Percentiles rank a stretch among this genome's conserved stretches.
Evolutionary conservation across 2,329 filamentous ascomycete species (phyloP).

Genomic region (Colletotrichum orbiculare): DNA sequence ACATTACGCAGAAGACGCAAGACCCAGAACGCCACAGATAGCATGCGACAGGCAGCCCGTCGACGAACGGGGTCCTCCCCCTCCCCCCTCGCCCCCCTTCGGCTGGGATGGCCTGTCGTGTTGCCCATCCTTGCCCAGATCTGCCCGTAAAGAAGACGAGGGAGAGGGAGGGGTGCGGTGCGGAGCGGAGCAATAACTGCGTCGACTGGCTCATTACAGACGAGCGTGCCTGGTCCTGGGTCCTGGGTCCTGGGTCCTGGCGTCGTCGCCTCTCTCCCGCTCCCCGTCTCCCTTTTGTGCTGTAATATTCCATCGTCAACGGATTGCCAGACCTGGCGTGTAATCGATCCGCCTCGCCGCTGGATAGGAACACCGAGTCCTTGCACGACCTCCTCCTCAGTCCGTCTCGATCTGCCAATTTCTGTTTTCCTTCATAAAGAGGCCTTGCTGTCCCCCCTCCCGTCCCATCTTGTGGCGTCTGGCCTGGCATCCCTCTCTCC

Average conservation of each 20-base stretch:
- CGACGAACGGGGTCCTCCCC: neutral
- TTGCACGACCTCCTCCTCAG: constrained; percentile 6
- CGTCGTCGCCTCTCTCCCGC: neutral
- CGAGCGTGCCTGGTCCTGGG: too few relatives aligned
- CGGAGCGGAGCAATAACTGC: too few relatives aligned
- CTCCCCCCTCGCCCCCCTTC: constrained; percentile 2
- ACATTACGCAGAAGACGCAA: too few relatives aligned
- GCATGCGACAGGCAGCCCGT: too few relatives aligned
- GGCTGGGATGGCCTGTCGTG: constrained; percentile 29
- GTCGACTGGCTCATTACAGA: too few relatives aligned
- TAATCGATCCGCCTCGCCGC: constrained; percentile 30
- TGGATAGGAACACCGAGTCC: constrained; percentile 34
- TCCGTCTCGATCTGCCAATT: constrained; percentile 1
- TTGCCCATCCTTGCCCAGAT: constrained; percentile 21
- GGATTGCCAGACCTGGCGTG: constrained; percentile 11
- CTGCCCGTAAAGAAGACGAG: constrained; percentile 6
- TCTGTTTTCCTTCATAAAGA: constrained; percentile 30
- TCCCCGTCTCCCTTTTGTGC: constrained; percentile 6
- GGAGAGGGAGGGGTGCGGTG: constrained; percentile 6
- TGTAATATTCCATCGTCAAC: constrained; percentile 36
- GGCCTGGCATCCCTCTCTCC: constrained; percentile 17
- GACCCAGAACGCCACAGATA: too few relatives aligned
- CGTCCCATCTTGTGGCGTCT: constrained; percentile 3
- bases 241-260: too few relatives aligned
- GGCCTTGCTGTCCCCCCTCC: constrained; percentile 15